Evolutionary conservation across 2,329 filamentous ascomycete species (phyloP).

Genomic region (Endoconidiophora laricicola): DNA sequence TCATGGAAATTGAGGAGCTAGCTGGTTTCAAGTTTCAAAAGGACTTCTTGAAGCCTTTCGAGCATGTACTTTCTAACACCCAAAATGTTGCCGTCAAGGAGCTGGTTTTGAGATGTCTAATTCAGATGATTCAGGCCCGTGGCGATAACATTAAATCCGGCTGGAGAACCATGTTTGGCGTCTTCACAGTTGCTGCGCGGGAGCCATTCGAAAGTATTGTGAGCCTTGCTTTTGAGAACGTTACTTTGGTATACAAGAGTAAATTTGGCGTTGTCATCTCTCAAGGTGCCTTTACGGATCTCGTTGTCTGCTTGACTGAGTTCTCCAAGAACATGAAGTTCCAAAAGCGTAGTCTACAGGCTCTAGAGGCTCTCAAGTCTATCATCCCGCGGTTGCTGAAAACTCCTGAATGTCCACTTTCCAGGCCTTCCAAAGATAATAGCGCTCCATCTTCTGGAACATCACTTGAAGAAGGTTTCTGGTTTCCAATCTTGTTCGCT

Average conservation of each 20-base stretch:
- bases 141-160: conserved; percentile 95
- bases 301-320: conserved; percentile 90
- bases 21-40: conserved; percentile 99
- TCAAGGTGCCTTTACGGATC: conserved; percentile 89
- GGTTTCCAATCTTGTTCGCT: conserved; percentile 95
- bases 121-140: conserved; percentile 96
- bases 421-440: conserved; percentile 33
- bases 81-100: conserved; percentile 88
- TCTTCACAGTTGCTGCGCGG: conserved; percentile 86
- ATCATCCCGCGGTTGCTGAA: conserved; percentile 89
- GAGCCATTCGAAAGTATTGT: conserved; percentile 93
- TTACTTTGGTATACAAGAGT: conserved; percentile 86
- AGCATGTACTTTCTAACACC: conserved; percentile 91
- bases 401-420: conserved; percentile 87
- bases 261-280: conserved; percentile 92
- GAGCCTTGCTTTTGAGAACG: conserved; percentile 86
- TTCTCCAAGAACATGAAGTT: conserved; percentile 98
- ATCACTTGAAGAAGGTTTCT: conserved; percentile 90
- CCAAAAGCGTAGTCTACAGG: conserved; percentile 94
- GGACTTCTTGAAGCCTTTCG: conserved; percentile 95
- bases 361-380: conserved; percentile 86
- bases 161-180: conserved; percentile 98
- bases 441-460: conserved; percentile 45
- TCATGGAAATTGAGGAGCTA: conserved; percentile 95
- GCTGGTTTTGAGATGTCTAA: conserved; percentile 86